Percentiles rank a stretch among this genome's conserved stretches.
Conservation (phyloP, 805 yeast species). For the Lipomyces orientalis region DNA sequence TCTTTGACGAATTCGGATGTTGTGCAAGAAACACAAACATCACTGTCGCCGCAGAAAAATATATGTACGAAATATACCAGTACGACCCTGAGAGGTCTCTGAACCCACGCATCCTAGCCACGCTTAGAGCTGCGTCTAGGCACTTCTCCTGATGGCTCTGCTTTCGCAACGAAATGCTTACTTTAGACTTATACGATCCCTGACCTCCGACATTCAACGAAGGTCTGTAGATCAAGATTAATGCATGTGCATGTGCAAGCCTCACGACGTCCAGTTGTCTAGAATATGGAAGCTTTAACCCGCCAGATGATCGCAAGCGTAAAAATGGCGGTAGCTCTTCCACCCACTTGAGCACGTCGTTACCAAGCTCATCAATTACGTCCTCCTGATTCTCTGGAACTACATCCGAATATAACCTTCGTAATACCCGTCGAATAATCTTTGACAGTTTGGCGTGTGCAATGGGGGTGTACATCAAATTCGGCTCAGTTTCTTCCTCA, state of each 20-base stretch:
- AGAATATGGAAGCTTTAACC: slow-evolving; percentile 13
- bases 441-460: slow-evolving; percentile 18
- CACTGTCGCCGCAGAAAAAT: slow-evolving; percentile 19
- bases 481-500: slow-evolving; percentile 5
- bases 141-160: slow-evolving; percentile 15
- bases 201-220: slow-evolving; percentile 5
- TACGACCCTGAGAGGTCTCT: slow-evolving; percentile 8
- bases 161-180: not conserved
- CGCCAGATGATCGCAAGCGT: not conserved
- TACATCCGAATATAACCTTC: slow-evolving; percentile 2
- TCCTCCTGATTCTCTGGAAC: slow-evolving; percentile 13
- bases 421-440: not conserved
- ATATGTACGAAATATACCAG: slow-evolving; percentile 15
- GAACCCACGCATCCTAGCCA: slow-evolving; percentile 11
- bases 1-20: slow-evolving; percentile 7
- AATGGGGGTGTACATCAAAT: slow-evolving; percentile 14
- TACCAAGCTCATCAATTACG: slow-evolving; percentile 15
- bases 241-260: slow-evolving; percentile 18
- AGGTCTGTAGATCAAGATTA: slow-evolving; percentile 17
- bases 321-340: slow-evolving; percentile 13
- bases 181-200: not conserved
- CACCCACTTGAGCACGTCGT: slow-evolving; percentile 6
- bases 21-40: slow-evolving; percentile 23
- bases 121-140: slow-evolving; percentile 16
- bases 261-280: slow-evolving; percentile 9